phyloP scores from a whole-genome alignment of 2,329 filamentous ascomycete genomes.

The Arthroderma sp. region DNA sequence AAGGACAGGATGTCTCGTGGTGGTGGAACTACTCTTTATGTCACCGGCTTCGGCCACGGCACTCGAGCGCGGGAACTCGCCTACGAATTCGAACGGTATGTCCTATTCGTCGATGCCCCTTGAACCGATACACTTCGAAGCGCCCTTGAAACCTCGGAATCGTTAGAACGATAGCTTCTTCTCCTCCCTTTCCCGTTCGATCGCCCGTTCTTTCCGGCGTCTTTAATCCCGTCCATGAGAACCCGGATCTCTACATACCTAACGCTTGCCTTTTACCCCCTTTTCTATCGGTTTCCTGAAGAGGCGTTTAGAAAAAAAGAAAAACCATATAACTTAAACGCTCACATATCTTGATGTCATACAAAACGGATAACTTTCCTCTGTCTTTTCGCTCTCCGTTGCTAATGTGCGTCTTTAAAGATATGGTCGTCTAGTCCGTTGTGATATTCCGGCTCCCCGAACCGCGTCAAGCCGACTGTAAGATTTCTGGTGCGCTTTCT shows the following conservation, averaged over 20 bases:
- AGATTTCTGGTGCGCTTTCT: conserved; percentile 33
- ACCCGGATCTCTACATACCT: too few species aligned
- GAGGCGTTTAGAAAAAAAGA: too few species aligned
- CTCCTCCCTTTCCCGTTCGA: conserved; percentile 5
- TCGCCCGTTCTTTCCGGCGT: too few species aligned
- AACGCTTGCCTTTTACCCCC: too few species aligned
- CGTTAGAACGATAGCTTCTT: conserved; percentile 10
- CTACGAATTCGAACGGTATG: conserved; percentile 99
- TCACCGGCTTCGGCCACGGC: conserved; percentile 97
- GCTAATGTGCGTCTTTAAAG: conserved; percentile 36
- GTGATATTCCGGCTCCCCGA: conserved; percentile 91
- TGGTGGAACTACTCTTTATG: conserved; percentile 81
- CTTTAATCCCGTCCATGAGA: too few species aligned
- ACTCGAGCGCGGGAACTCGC: conserved; percentile 97
- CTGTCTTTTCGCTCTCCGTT: neutral
- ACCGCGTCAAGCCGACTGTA: conserved; percentile 91
- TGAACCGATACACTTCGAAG: conserved; percentile 16
- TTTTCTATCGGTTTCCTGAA: too few species aligned
- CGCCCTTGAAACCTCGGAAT: conserved; percentile 9
- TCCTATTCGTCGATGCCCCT: conserved; percentile 34
- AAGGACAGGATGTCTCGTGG: conserved; percentile 64
- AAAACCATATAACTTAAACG: too few species aligned
- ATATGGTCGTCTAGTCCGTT: conserved; percentile 94
- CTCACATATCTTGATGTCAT: neutral
- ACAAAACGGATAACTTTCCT: neutral